These are phyloP conservation scores for Verticillium zaregamsianum DNA, from an alignment of 2,329 filamentous ascomycete species.

Conservation along the genomic window DNA sequence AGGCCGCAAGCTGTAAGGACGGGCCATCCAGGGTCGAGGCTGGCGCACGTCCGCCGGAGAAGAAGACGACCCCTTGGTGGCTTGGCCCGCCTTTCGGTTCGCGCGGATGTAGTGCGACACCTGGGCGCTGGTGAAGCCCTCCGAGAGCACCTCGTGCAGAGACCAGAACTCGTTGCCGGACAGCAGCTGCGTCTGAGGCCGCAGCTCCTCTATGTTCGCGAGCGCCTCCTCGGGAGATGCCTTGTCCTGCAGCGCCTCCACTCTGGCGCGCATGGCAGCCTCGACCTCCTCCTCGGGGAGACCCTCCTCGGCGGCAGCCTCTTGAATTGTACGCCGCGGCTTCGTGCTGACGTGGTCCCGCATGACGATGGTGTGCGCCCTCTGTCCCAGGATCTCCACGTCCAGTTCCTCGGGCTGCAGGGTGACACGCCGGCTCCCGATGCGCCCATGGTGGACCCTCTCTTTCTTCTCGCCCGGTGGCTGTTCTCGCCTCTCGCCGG, in stretches of 20 bases:
- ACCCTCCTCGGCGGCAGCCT: conserved; percentile 7
- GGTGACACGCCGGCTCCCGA: conserved; percentile 4
- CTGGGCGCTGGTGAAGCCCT: conserved; percentile 44
- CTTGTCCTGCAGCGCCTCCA: conserved; percentile 21
- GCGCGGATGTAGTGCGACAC: conserved; percentile 35
- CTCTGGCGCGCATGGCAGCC: conserved; percentile 2
- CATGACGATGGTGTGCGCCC: conserved; percentile 44
- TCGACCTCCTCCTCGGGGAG: conserved; percentile 12
- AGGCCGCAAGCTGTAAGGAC: conserved; percentile 17
- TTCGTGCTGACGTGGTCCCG: conserved; percentile 20
- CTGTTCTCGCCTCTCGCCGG: not conserved
- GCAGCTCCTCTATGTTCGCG: conserved; percentile 44
- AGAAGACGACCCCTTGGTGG: not conserved
- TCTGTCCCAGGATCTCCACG: conserved; percentile 30
- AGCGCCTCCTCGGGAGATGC: conserved; percentile 30
- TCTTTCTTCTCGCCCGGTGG: not conserved
- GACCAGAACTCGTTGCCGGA: conserved; percentile 34
- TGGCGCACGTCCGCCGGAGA: not conserved
- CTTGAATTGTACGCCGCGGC: conserved; percentile 23
- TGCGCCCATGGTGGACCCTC: not conserved
- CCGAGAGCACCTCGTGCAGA: conserved; percentile 30
- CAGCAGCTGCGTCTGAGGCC: conserved; percentile 37
- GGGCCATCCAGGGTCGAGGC: not conserved
- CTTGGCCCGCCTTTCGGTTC: conserved; percentile 1
- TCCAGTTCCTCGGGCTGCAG: conserved; percentile 16